Evolutionary conservation across 2,329 filamentous ascomycete genomes (phyloP).

Genomic region (Pseudogymnoascus sp.): DNA sequence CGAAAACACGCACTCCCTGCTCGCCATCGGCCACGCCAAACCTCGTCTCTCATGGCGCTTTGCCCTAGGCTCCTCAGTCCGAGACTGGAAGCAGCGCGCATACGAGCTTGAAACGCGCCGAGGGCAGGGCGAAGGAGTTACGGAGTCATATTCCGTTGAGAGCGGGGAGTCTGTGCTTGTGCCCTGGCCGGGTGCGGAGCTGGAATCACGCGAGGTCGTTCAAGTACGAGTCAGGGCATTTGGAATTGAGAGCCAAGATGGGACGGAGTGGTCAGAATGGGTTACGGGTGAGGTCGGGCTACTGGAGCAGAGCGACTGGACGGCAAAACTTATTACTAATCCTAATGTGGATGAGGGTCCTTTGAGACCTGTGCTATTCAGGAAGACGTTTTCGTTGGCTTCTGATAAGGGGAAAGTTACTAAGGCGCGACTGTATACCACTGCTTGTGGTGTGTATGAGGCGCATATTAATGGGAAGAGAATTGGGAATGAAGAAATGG

Average conservation of each 20-base stretch:
- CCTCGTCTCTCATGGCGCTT: background rate
- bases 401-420: background rate
- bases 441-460: slow-evolving; percentile 28
- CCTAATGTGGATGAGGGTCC: slow-evolving; percentile 15
- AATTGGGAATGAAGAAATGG: slow-evolving; percentile 25
- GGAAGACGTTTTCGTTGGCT: slow-evolving; percentile 22
- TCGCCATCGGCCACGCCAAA: slow-evolving; percentile 2
- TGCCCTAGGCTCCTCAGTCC: background rate
- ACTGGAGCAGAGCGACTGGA: slow-evolving; percentile 3
- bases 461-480: slow-evolving; percentile 28
- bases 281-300: background rate
- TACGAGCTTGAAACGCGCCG: background rate
- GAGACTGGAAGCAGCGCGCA: background rate
- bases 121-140: background rate
- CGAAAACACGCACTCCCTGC: background rate
- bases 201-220: slow-evolving; percentile 19
- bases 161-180: slow-evolving; percentile 29
- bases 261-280: slow-evolving; percentile 4
- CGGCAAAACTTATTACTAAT: slow-evolving; percentile 11
- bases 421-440: slow-evolving; percentile 28
- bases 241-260: background rate
- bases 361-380: slow-evolving; percentile 27
- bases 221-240: background rate
- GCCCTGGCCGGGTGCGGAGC: slow-evolving; percentile 33
- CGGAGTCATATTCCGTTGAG: background rate